phyloP scores from a whole-genome alignment of 257 asterid genomes.

The Solanum virginianum region DNA sequence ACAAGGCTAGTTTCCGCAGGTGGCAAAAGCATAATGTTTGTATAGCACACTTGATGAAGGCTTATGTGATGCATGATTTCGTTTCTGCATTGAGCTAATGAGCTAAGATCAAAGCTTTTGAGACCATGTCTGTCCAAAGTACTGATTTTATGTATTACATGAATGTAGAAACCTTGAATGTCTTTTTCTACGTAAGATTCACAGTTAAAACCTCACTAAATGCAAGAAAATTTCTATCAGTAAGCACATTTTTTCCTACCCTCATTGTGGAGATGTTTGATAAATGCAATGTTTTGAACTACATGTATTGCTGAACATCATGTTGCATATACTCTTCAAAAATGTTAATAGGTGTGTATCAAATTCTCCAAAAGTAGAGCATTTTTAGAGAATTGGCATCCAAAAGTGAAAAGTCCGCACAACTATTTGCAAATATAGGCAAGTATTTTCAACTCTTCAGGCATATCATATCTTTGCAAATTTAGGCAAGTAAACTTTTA shows the following conservation, averaged over 20 bases:
- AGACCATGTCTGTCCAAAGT: not conserved
- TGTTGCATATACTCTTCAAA: not conserved
- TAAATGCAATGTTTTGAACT: not conserved
- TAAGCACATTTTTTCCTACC: not conserved
- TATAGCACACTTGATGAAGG: not conserved
- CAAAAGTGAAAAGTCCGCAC: not conserved
- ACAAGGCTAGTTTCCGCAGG: not conserved
- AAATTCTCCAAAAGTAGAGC: no score
- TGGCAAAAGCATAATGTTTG: not conserved
- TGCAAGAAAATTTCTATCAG: not conserved
- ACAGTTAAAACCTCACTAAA: not conserved
- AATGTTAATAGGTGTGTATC: no score
- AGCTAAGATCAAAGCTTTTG: not conserved
- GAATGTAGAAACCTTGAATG: not conserved
- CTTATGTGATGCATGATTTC: not conserved
- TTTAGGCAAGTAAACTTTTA: no score
- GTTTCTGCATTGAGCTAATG: not conserved
- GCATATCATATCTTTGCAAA: no score
- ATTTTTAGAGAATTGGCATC: not conserved
- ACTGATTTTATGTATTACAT: not conserved
- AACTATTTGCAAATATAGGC: not conserved
- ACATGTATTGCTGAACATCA: not conserved
- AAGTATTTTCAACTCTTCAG: no score
- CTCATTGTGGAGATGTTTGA: not conserved
- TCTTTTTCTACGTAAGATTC: not conserved